phyloP scores from a whole-genome alignment of 148 eudicot species.

The Fagopyrum esculentum region DNA sequence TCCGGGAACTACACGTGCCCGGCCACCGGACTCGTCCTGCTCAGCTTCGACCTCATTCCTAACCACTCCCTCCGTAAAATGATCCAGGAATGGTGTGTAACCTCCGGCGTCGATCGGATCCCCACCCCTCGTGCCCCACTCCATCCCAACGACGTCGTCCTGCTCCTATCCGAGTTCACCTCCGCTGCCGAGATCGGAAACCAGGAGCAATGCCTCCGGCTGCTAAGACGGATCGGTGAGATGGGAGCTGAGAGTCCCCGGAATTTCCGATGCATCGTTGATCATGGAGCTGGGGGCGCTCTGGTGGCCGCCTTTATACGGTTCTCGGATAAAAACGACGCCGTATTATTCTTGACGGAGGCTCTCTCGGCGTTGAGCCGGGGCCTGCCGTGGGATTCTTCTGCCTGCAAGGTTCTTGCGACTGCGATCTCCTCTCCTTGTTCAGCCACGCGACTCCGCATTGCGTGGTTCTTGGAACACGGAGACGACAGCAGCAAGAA shows the following conservation, averaged over 20 bases:
- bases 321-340: constrained; percentile 2
- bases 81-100: constrained; percentile 18
- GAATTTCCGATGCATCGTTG: constrained; percentile 7
- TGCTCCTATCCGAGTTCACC: constrained; percentile 1
- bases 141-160: background rate
- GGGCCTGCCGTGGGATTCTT: background rate
- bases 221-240: constrained; percentile 2
- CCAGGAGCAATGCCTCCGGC: background rate
- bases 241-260: constrained; percentile 5
- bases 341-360: background rate
- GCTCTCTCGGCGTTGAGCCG: constrained; percentile 8
- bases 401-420: background rate
- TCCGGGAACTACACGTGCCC: constrained; percentile 13
- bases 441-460: background rate
- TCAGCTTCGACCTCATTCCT: constrained; percentile 10
- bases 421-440: background rate
- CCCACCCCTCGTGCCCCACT: constrained; percentile 16
- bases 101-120: constrained; percentile 10
- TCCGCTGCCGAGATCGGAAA: background rate
- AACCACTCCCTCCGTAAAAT: constrained; percentile 13
- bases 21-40: constrained; percentile 2
- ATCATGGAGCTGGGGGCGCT: constrained; percentile 5
- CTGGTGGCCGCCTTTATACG: background rate
- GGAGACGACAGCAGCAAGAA: constrained; percentile 11
- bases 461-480: constrained; percentile 2